Evolutionary conservation across 2,329 filamentous ascomycete genomes (phyloP).

Genomic region (Aureobasidium sp.): DNA sequence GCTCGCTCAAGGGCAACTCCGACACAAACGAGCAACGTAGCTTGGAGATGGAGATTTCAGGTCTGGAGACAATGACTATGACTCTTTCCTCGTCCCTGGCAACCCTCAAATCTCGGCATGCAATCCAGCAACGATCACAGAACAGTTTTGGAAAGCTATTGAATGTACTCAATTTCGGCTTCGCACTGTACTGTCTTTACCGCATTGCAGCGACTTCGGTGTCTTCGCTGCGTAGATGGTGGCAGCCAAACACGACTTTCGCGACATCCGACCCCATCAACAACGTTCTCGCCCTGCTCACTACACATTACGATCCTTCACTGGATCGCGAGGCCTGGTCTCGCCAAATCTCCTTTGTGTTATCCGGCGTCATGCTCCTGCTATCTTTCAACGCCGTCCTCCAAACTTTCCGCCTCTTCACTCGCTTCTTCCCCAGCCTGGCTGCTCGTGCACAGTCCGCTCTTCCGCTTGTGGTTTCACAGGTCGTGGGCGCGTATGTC

Average conservation of each 20-base stretch:
- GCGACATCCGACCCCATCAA: slow-evolving; percentile 74
- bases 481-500: slow-evolving; percentile 78
- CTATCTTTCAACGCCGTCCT: slow-evolving; percentile 73
- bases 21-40: slow-evolving; percentile 46
- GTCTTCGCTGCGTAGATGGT: slow-evolving; percentile 55
- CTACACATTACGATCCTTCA: slow-evolving; percentile 74
- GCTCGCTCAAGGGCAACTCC: slow-evolving; percentile 56
- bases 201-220: slow-evolving; percentile 66
- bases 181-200: slow-evolving; percentile 78
- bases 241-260: slow-evolving; percentile 43
- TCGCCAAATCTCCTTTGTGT: slow-evolving; percentile 73
- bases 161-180: slow-evolving; percentile 56
- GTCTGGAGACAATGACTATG: slow-evolving; percentile 70
- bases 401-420: slow-evolving; percentile 78
- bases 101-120: slow-evolving; percentile 54
- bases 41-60: slow-evolving; percentile 67
- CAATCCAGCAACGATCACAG: slow-evolving; percentile 57
- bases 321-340: slow-evolving; percentile 78
- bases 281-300: slow-evolving; percentile 69
- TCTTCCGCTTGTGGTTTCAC: slow-evolving; percentile 68
- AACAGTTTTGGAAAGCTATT: slow-evolving; percentile 59
- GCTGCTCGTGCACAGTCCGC: slow-evolving; percentile 68
- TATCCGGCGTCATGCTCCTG: slow-evolving; percentile 74
- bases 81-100: slow-evolving; percentile 59
- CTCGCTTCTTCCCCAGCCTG: slow-evolving; percentile 64